Conservation (phyloP, 1,139 yeast genomes). For the Yamadazyma sp. region DNA sequence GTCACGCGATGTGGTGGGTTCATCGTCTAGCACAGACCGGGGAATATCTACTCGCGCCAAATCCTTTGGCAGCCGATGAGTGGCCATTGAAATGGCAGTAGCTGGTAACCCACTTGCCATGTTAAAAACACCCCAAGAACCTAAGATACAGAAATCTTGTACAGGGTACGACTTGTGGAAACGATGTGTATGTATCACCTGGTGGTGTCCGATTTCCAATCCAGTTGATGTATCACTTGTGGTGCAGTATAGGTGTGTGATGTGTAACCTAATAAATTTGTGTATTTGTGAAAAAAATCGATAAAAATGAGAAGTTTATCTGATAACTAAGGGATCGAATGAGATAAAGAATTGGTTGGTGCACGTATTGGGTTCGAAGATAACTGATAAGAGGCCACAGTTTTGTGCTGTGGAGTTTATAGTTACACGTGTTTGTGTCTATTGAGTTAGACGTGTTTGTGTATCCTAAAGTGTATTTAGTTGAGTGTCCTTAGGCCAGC, state of each 20-base stretch:
- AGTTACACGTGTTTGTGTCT: no score
- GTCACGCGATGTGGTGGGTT: background rate
- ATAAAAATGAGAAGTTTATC: conserved; percentile 1
- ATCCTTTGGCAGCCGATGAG: background rate
- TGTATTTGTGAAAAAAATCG: background rate
- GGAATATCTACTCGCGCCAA: background rate
- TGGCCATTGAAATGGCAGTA: conserved; percentile 4
- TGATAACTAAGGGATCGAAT: background rate
- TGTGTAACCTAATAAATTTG: background rate
- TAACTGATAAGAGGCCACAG: no score
- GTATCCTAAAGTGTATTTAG: no score
- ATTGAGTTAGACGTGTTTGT: no score
- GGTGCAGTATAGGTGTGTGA: background rate
- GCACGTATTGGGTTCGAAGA: no score
- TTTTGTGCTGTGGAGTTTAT: no score
- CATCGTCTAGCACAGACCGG: background rate
- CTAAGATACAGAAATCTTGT: background rate
- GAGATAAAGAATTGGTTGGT: background rate
- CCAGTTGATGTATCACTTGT: background rate
- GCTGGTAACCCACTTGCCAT: conserved; percentile 6
- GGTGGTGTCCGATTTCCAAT: background rate
- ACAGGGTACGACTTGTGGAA: background rate
- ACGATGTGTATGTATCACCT: background rate
- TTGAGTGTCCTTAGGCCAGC: no score
- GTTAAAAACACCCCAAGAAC: background rate